Percentiles rank a stretch among this genome's conserved stretches.
Conservation (phyloP, 2,329 filamentous ascomycete species). For the Paraconiothyrium brasiliense region DNA sequence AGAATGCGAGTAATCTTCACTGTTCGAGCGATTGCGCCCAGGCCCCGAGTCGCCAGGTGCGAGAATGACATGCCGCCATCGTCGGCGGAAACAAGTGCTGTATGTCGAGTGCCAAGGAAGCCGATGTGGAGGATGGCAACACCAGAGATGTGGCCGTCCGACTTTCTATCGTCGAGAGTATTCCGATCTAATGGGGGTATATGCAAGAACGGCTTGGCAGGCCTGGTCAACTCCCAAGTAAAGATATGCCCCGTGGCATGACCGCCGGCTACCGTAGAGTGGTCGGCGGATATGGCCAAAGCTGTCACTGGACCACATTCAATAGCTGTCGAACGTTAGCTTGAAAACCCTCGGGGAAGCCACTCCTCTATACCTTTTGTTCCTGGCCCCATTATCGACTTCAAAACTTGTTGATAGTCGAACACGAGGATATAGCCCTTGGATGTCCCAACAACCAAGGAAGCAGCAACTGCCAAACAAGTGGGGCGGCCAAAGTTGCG, state of each 20-base stretch:
- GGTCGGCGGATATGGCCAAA: slow-evolving; percentile 90
- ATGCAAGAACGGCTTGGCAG: slow-evolving; percentile 87
- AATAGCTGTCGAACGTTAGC: slow-evolving; percentile 68
- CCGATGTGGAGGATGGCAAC: slow-evolving; percentile 88
- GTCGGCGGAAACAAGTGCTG: slow-evolving; percentile 93
- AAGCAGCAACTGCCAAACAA: slow-evolving; percentile 85
- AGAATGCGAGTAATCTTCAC: slow-evolving; percentile 92
- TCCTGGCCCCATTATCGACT: slow-evolving; percentile 90
- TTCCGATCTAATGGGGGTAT: slow-evolving; percentile 79
- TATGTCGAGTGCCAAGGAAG: slow-evolving; percentile 91
- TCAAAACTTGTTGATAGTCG: slow-evolving; percentile 95
- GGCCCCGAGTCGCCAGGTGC: slow-evolving; percentile 89
- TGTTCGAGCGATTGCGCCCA: slow-evolving; percentile 82
- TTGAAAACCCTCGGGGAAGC: neutral
- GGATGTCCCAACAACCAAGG: slow-evolving; percentile 89
- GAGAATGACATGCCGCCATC: slow-evolving; percentile 98
- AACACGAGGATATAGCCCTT: slow-evolving; percentile 96
- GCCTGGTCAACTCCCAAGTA: slow-evolving; percentile 89
- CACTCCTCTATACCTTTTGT: slow-evolving; percentile 74
- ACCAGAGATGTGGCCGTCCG: slow-evolving; percentile 83
- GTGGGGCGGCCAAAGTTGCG: slow-evolving; percentile 93
- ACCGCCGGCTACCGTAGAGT: slow-evolving; percentile 88
- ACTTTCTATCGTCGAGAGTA: slow-evolving; percentile 70
- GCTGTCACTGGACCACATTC: slow-evolving; percentile 90
- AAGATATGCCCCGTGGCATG: slow-evolving; percentile 93